Base-by-base conservation (phyloP, 257 asterid species). In the Solanum medicagineum region DNA sequence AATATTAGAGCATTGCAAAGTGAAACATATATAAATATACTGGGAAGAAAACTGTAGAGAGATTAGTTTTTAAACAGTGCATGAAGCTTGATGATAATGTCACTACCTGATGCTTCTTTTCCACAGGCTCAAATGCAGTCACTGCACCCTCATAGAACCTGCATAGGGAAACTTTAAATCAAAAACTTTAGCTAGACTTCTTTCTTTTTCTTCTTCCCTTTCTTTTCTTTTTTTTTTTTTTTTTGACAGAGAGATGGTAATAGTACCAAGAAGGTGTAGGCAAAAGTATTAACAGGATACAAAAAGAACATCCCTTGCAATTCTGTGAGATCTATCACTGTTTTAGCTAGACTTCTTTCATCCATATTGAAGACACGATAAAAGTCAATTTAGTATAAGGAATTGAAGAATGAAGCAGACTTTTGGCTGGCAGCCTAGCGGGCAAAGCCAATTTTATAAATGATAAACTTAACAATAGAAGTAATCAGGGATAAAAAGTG, bases 91-190 rank as follows among this genome's bases (percentile, higher is more conserved):
- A 68, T 53, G 62, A 44, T 62, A 16, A 53, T 32, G 17, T 82
- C 84, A 90, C 74, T 88, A 92, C 93, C 92, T 85, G 51, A 77
- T 93, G 96, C 85, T 44, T 86, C 90, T 87, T 90, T 32, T 10
- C 68, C 75, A 81, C 71, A 86, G 74, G 89, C 89, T 90, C 91
- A 87, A 89, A 93, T 24, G 91, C 83, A 81, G 88, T 63, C 86
- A 93, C 66, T 47, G 85, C 56, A 10, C 94, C 96, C 84, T 90
- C 89, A 32, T 90, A 91, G 83, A 81, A 89, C 91, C 96, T 93
- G 91, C 87, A 88, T 32, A 80, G 53, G 81, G 24, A 85, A 56
- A 82, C 65, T 81, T 77, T 55, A 68, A 24, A 44, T 73, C 8
- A 65, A 70, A 55, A 86, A 59, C 86, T 83, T 8, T 19, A 62